Percentiles rank a stretch among this genome's conserved stretches.
These are phyloP conservation scores for Viola pubescens DNA, from an alignment of 441 rosid genomes.

Conservation along the genomic window DNA sequence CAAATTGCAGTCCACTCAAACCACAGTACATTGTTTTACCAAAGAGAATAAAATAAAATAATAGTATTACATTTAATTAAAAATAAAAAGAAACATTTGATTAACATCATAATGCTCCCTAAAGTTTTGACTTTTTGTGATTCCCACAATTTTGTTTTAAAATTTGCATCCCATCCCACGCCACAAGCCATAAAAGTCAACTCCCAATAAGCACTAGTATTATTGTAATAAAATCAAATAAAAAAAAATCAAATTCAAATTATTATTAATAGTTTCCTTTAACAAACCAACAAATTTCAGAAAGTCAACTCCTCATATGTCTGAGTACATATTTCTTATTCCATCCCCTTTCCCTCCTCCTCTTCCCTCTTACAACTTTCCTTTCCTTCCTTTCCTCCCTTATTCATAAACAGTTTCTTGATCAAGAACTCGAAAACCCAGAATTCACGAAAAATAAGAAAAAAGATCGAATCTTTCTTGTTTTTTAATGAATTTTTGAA, in stretches of 20 bases:
- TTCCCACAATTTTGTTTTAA: slow-evolving; percentile 1
- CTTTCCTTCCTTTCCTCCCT: slow-evolving; percentile 10
- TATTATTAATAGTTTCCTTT: not conserved
- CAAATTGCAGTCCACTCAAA: not conserved
- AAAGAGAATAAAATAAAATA: too few relatives aligned
- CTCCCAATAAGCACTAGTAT: slow-evolving; percentile 6
- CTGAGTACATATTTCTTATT: not conserved
- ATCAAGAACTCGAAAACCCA: not conserved
- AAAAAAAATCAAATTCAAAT: not conserved
- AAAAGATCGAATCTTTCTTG: not conserved
- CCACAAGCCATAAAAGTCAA: slow-evolving; percentile 26
- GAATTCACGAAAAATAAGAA: not conserved
- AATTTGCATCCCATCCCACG: not conserved
- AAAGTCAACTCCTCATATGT: not conserved
- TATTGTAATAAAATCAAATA: not conserved
- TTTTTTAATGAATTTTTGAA: not conserved
- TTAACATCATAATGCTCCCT: not conserved
- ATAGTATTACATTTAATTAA: too few relatives aligned
- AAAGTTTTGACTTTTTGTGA: slow-evolving; percentile 18
- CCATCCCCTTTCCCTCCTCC: slow-evolving; percentile 23
- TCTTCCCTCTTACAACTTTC: not conserved
- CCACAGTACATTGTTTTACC: not conserved
- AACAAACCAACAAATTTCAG: not conserved
- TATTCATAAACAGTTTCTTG: too few relatives aligned
- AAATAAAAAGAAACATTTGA: not conserved